Base-by-base conservation (phyloP, 2,329 filamentous ascomycete genomes). In the Monosporascus sp. region DNA sequence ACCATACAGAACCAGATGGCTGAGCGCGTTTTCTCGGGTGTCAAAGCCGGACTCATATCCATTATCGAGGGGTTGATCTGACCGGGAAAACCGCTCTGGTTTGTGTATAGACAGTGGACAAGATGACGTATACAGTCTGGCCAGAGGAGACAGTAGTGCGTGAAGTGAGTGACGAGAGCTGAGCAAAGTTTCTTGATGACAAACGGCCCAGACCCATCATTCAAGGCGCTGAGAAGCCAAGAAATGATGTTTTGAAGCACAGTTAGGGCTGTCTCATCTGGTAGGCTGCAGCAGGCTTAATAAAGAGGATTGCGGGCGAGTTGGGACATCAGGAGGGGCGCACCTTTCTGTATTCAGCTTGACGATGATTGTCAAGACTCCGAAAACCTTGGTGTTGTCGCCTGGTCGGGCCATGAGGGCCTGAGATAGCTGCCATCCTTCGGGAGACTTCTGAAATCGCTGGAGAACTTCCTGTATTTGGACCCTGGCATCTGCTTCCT, bases 301-400 rank as follows among this genome's bases (percentile, higher is more conserved):
- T 7, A 37, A 51, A 31, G 37, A 38, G 40, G 15, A 4, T 24
- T 37, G 18, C 20, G 28, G 49, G 14, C n/a, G 31, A 18, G 15
- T 44, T 44, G n/a, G 26, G 17, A 20, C 17, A 35, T 17, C 6
- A 41, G 9, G 43, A 17, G 31, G 3, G 14, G 64, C 76, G 58
- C 74, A 88, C 87, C 86, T 90, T 66, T 94, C 90, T n/a, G 86
- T 87, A 68, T 97, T 97, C 54, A 97, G 82, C 73, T 97, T 99
- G 63, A 97, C 85, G 49, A 91, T 95, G 60, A 97, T 87, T 0
- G 93, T 97, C 55, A 97, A 78, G 31, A 92, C 93, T 15, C 91
- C 94, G 67, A 96, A 96, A 72, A 97, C 97, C 59, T 88, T 87
- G 60, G 94, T 84, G 63, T 92, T 87, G 56, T 88, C 81, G 60